Base-by-base conservation (phyloP, 805 yeast genomes). In the Candida easanensis region DNA sequence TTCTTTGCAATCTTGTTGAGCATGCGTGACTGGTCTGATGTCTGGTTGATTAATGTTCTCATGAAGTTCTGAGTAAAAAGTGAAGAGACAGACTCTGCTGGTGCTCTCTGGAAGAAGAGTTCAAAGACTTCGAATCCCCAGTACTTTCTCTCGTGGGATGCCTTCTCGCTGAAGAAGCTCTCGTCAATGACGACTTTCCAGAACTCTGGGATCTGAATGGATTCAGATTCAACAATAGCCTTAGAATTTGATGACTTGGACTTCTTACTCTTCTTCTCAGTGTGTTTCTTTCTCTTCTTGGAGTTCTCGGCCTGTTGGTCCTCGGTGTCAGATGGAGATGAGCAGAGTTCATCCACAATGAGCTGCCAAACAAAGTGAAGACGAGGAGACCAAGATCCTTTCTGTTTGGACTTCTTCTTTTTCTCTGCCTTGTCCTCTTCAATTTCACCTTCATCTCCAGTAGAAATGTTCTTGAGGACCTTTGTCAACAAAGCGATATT, bases 111-210 rank as follows among this genome's bases (percentile, higher is more conserved):
- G 6, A 82, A 58, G 42, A 80, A 71, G 39, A 71, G 66, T 33
- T 65, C 70, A 48, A 90, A 79, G 10, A 89, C 74, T 52, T 85
- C 85, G 54, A 90, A 79, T 0, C 97, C 98, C 76, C 88, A 77
- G 62, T 74, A 86, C 61, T 90, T 91, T 44, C 96, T 72, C 61
- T 90, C 97, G 25, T 82, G 77, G 1, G 97, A 88, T 0, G 96
- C 73, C 50, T 82, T 79, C 28, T 78, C 79, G 5, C 86, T 70
- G 53, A 91, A 90, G 46, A 86, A 77, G 4, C 84, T 75, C 54
- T 88, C 93, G 58, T 91, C 97, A 14, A 91, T 76, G 5, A 80
- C 81, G 4, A 73, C 68, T 52, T 79, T 77, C 95, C 96, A 89
- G 61, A 91, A 89, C 41, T 86, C 93, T 8, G 68, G 61, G 32